Evolutionary conservation across 2,329 filamentous ascomycete species (phyloP).

Genomic region (Claviceps spartinae): DNA sequence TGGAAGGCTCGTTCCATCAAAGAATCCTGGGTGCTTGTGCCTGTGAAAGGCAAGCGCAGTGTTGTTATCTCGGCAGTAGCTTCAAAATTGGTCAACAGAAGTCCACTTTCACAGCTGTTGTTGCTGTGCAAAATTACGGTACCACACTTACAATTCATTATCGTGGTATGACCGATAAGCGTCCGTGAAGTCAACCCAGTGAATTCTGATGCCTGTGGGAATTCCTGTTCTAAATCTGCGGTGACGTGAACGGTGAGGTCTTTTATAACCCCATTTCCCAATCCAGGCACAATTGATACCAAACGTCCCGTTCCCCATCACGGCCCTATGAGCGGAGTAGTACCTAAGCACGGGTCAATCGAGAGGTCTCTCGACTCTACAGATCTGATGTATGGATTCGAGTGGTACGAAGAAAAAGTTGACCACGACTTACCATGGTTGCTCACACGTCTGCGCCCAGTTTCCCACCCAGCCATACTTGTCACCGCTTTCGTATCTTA

Average conservation of each 20-base stretch:
- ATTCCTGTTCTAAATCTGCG: background rate
- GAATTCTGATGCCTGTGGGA: constrained; percentile 2
- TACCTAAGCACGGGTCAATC: background rate
- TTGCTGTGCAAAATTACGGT: background rate
- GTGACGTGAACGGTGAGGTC: background rate
- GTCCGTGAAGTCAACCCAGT: background rate
- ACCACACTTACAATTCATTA: background rate
- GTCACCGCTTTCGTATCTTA: background rate
- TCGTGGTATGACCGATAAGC: background rate
- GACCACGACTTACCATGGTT: constrained; percentile 1
- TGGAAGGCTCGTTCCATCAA: background rate
- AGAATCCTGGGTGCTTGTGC: background rate
- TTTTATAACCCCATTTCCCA: background rate
- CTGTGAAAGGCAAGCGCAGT: background rate
- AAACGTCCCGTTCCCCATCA: background rate
- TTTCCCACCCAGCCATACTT: constrained; percentile 2
- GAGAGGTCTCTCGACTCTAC: background rate
- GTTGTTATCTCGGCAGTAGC: constrained; percentile 1
- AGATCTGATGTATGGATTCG: background rate
- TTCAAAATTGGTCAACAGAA: background rate
- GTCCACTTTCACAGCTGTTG: background rate
- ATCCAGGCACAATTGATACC: constrained; percentile 4
- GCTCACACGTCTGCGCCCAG: constrained; percentile 1
- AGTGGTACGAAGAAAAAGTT: background rate
- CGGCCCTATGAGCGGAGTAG: constrained; percentile 3